A percentile compares a stretch with the other conserved stretches of the same genome.
Conservation (phyloP, 1,139 yeast genomes). For the Lodderomyces margitis region DNA sequence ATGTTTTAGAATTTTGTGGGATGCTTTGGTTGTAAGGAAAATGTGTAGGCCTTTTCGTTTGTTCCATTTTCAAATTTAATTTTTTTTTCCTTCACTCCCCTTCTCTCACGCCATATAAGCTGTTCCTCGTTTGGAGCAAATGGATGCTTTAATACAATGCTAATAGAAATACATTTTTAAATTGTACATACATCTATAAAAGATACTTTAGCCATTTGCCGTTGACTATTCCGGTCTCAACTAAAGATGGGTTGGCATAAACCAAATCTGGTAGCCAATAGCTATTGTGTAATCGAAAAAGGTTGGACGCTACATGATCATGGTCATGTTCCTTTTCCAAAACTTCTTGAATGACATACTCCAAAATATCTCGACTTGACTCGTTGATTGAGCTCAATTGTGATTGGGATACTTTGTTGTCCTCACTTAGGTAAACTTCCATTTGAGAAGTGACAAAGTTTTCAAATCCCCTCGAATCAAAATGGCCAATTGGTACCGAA, state of each 20-base stretch:
- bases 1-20: constrained; percentile 13
- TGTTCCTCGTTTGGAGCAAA: too few species aligned
- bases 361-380: constrained; percentile 33
- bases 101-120: background rate
- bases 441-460: constrained; percentile 25
- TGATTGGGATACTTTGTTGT: constrained; percentile 20
- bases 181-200: constrained; percentile 18
- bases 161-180: background rate
- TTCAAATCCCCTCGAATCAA: constrained; percentile 35
- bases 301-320: constrained; percentile 20
- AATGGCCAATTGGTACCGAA: constrained; percentile 36
- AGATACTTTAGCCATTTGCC: constrained; percentile 42
- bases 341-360: constrained; percentile 29
- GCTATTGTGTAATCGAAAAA: constrained; percentile 40
- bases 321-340: constrained; percentile 26
- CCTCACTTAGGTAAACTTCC: constrained; percentile 25
- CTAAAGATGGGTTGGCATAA: constrained; percentile 41
- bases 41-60: too few species aligned
- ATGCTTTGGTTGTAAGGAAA: background rate
- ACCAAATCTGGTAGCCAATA: constrained; percentile 44
- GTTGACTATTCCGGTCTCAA: constrained; percentile 35
- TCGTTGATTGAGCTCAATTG: constrained; percentile 26
- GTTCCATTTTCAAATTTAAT: background rate
- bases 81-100: background rate
- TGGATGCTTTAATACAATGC: too few species aligned